phyloP scores from a whole-genome alignment of 805 yeast genomes.

The Metschnikowia cerradonensis region DNA sequence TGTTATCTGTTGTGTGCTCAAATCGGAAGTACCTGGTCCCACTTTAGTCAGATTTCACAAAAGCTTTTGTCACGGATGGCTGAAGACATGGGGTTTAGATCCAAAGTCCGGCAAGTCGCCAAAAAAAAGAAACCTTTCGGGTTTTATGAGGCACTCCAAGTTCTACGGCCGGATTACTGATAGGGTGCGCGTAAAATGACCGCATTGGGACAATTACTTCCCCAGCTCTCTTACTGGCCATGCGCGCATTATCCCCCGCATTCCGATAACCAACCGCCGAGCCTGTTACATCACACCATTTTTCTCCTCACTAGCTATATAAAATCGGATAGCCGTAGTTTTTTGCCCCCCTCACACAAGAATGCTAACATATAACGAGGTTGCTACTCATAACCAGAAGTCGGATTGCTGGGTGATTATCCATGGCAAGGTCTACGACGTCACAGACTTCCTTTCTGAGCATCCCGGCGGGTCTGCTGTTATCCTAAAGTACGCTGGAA shows the following conservation, averaged over 20 bases:
- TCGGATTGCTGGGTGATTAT: slow-evolving; percentile 83
- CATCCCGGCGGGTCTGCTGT: slow-evolving; percentile 63
- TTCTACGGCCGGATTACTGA: background rate
- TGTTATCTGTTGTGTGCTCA: no score
- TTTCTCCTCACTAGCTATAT: background rate
- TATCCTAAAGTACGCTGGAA: slow-evolving; percentile 49
- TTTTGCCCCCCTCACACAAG: background rate
- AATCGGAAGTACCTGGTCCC: no score
- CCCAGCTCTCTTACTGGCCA: background rate
- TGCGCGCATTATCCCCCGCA: slow-evolving; percentile 3
- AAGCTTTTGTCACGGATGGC: no score
- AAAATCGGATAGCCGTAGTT: background rate
- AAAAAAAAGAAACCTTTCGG: no score
- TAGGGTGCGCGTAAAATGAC: background rate
- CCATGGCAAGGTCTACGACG: slow-evolving; percentile 74
- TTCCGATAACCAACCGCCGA: background rate
- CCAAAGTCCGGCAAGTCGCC: no score
- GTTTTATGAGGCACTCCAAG: no score
- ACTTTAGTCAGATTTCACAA: no score
- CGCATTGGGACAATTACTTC: background rate
- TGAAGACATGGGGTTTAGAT: no score
- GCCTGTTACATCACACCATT: background rate
- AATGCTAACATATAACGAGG: slow-evolving; percentile 24
- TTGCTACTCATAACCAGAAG: slow-evolving; percentile 45
- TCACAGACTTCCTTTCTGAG: slow-evolving; percentile 55